These are phyloP conservation scores for Sporothrix inflata DNA, from an alignment of 2,329 filamentous ascomycete genomes.

Conservation along the genomic window DNA sequence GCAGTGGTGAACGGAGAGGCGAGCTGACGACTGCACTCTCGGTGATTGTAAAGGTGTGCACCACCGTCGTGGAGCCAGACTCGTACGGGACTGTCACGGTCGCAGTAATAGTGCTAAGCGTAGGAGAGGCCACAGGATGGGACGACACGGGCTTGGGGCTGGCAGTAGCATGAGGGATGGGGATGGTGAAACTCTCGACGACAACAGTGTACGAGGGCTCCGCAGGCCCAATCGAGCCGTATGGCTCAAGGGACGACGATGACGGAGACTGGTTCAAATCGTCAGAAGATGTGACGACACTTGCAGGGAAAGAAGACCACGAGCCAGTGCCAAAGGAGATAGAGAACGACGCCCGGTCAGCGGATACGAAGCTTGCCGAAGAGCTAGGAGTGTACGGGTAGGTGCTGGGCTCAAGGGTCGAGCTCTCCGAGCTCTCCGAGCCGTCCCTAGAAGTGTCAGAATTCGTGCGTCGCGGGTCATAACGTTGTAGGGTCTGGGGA, in stretches of 20 bases:
- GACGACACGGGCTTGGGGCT: background rate
- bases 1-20: background rate
- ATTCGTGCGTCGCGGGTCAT: background rate
- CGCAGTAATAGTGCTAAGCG: constrained; percentile 19
- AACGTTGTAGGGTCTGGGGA: background rate
- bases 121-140: background rate
- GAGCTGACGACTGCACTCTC: constrained; percentile 1
- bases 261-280: background rate
- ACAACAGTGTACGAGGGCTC: constrained; percentile 25
- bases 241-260: background rate
- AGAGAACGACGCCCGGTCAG: background rate
- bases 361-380: background rate
- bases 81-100: background rate
- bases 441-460: background rate
- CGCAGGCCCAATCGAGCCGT: background rate
- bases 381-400: background rate
- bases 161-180: constrained; percentile 2
- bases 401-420: background rate
- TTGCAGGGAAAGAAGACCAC: constrained; percentile 7
- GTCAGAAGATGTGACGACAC: background rate
- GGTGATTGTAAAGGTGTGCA: constrained; percentile 30
- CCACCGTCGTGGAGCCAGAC: background rate
- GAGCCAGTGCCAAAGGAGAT: background rate
- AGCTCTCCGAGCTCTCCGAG: background rate
- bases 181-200: constrained; percentile 32